Percentiles rank a stretch among this genome's conserved stretches.
These are phyloP conservation scores for Aegle marmelos DNA, from an alignment of 345 rosid genomes.

Conservation along the genomic window DNA sequence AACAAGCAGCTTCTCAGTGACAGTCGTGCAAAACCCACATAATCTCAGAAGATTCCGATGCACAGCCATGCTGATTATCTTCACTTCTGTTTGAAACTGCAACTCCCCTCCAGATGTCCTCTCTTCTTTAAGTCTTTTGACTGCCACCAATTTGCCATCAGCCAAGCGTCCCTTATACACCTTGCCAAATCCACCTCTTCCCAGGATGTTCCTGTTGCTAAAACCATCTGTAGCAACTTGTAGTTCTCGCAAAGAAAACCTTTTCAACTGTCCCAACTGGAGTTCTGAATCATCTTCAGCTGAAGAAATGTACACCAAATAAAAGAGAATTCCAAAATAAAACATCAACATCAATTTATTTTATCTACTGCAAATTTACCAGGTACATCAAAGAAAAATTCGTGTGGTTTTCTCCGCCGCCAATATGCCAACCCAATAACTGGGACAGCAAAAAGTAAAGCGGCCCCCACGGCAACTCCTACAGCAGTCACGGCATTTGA, in stretches of 20 bases:
- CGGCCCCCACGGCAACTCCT: constrained; percentile 25
- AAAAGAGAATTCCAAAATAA: neutral
- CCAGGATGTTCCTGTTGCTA: constrained; percentile 28
- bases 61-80: constrained; percentile 23
- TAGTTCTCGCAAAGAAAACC: constrained; percentile 22
- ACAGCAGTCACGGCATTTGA: constrained; percentile 17
- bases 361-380: neutral
- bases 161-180: constrained; percentile 28
- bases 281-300: constrained; percentile 26
- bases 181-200: constrained; percentile 29
- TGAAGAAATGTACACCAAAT: neutral
- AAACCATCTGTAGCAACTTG: constrained; percentile 25
- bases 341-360: neutral
- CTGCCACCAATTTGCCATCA: constrained; percentile 26
- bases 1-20: constrained; percentile 22
- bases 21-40: constrained; percentile 24
- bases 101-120: constrained; percentile 17
- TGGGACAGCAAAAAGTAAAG: constrained; percentile 21
- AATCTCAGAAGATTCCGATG: constrained; percentile 19
- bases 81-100: constrained; percentile 29
- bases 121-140: constrained; percentile 27
- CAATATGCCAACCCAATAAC: constrained; percentile 21
- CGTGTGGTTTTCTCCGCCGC: constrained; percentile 16
- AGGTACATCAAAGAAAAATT: constrained; percentile 21
- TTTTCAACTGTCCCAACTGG: constrained; percentile 23